A percentile compares a stretch with the other conserved stretches of the same genome.
These are phyloP conservation scores for Trichophyton simii DNA, from an alignment of 2,329 filamentous ascomycete species.

Conservation along the genomic window DNA sequence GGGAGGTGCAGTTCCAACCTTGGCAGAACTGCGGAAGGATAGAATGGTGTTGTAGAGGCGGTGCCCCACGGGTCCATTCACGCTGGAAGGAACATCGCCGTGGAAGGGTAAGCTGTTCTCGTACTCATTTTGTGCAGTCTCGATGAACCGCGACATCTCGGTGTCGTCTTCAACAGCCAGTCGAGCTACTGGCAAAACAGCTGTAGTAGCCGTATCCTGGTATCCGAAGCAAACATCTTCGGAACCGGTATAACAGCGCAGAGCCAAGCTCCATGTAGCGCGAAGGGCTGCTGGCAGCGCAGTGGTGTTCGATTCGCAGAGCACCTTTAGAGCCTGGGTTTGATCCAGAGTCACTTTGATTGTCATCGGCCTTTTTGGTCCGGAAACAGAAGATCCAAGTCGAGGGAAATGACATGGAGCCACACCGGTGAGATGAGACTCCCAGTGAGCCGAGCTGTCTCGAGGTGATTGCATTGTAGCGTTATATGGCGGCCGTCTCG, in stretches of 20 bases:
- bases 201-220: slow-evolving; percentile 19
- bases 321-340: slow-evolving; percentile 14
- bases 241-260: slow-evolving; percentile 35
- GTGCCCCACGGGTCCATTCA: slow-evolving; percentile 12
- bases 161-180: slow-evolving; percentile 22
- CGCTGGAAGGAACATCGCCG: slow-evolving; percentile 8
- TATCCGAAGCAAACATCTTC: slow-evolving; percentile 39
- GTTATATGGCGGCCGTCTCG: not conserved
- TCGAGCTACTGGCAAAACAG: slow-evolving; percentile 16
- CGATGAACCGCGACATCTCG: slow-evolving; percentile 19
- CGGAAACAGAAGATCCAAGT: slow-evolving; percentile 20
- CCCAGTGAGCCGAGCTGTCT: slow-evolving; percentile 6
- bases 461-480: not conserved
- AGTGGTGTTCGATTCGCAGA: slow-evolving; percentile 5
- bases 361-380: slow-evolving; percentile 25
- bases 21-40: slow-evolving; percentile 23
- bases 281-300: slow-evolving; percentile 20
- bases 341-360: slow-evolving; percentile 23
- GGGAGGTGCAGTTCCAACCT: slow-evolving; percentile 14
- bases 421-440: slow-evolving; percentile 7
- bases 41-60: slow-evolving; percentile 27
- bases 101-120: slow-evolving; percentile 7
- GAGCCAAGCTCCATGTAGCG: slow-evolving; percentile 36
- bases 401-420: slow-evolving; percentile 26
- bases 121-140: slow-evolving; percentile 17